Conservation (phyloP, 352 stramenopile species). For the Elongisporangium anandrum region DNA sequence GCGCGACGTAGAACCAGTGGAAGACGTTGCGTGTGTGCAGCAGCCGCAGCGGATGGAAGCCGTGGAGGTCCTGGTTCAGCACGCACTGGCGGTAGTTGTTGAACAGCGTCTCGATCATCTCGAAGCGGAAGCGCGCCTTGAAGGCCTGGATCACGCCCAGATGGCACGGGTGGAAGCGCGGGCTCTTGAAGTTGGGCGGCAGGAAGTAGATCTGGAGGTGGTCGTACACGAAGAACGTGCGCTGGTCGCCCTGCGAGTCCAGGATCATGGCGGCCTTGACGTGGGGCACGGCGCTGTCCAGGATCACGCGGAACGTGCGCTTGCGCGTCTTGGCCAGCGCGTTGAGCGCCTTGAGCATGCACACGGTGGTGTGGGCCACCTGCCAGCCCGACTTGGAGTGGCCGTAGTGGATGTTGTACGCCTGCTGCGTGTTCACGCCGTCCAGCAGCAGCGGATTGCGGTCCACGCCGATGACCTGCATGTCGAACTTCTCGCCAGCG, state of each 20-base stretch:
- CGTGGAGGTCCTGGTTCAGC: constrained; percentile 38
- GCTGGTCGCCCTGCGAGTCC: constrained; percentile 80
- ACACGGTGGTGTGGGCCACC: constrained; percentile 73
- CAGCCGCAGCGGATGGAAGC: constrained; percentile 41
- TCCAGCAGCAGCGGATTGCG: constrained; percentile 51
- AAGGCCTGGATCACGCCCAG: constrained; percentile 75
- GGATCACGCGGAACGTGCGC: constrained; percentile 75
- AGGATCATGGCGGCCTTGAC: constrained; percentile 85
- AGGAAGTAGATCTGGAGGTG: constrained; percentile 79
- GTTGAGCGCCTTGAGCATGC: constrained; percentile 77
- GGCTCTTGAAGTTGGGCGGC: constrained; percentile 73
- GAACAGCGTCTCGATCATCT: constrained; percentile 78
- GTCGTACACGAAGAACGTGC: constrained; percentile 84
- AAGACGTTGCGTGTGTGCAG: constrained; percentile 82
- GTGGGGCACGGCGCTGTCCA: constrained; percentile 78
- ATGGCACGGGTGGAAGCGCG: constrained; percentile 71
- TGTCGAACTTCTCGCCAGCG: constrained; percentile 70
- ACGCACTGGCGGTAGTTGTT: constrained; percentile 50
- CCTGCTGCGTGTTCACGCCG: constrained; percentile 50
- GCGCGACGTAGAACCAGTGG: constrained; percentile 74
- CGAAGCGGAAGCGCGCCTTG: constrained; percentile 72
- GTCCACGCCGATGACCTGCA: constrained; percentile 78
- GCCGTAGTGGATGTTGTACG: constrained; percentile 73
- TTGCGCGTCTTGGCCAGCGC: constrained; percentile 60
- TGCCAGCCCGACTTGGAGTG: constrained; percentile 82